Base-by-base conservation (phyloP, 768 basidiomycete genomes). In the Hypsizygus marmoreus region DNA sequence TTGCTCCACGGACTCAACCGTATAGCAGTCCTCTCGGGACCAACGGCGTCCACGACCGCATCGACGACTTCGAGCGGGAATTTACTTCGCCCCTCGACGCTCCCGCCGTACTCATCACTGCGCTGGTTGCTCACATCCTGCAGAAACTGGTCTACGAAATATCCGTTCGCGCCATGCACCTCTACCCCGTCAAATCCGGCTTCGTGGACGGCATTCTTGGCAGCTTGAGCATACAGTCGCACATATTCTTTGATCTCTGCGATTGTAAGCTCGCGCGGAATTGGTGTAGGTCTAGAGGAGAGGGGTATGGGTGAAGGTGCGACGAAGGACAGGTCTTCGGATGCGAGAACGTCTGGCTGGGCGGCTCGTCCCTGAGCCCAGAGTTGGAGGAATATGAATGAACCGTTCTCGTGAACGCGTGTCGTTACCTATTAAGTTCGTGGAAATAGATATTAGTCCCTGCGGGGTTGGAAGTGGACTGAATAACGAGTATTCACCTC, bases 171-270 rank as follows among this genome's bases (percentile, higher is more conserved):
- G 43, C 63, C 64, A 45, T 73, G 76, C 34, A 79, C 57, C 69
- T 75, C 75, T 44, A 78, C 50, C 32, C 85, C 88, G 49, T 89
- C 86, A 50, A 88, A 88, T 0, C 82, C 86, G 20, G 86, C 84
- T 16, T 57, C 53, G 35, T 70, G 56, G 8, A 84, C 68, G 9
- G 80, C 80, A 43, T 80, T 80, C 20, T 66, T 66, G 3, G 86
- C 82, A 2, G 80, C 82, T 11, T 69, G 64, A 4, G 70, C 77
- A 53, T 76, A 86, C 9, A 75, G 62, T n/a, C 64, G 25, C 16
- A 77, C 60, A 45, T 78, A 77, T 43, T 81, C 75, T 31, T 65
- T 55, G 38, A 84, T 77, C 36, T 82, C 82, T 0, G 56, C 60
- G 0, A 59, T 61, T 0, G 75, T 78, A 26, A 84, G 59, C 1